A percentile compares a stretch with the other conserved stretches of the same genome.
These are phyloP conservation scores for Cavenderia fasciculata DNA, from an alignment of 78 protist species.

Conservation along the genomic window DNA sequence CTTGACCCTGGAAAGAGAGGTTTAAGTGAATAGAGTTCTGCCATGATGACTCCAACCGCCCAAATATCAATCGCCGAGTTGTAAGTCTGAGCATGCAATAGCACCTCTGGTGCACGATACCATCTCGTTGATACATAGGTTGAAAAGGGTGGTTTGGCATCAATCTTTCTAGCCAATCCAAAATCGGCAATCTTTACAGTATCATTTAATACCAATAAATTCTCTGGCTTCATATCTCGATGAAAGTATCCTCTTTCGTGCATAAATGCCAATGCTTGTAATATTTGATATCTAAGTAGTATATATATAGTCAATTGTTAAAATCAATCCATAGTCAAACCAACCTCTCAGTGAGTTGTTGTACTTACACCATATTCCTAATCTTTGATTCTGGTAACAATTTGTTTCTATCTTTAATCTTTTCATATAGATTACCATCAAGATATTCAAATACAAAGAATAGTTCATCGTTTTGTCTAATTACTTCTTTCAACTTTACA, in stretches of 20 bases:
- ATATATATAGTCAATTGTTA: neutral
- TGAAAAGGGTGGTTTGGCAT: conserved; percentile 96
- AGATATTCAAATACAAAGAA: conserved; percentile 96
- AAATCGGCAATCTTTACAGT: conserved; percentile 97
- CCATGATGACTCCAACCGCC: conserved; percentile 94
- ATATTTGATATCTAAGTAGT: conserved; percentile 81
- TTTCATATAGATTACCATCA: conserved; percentile 91
- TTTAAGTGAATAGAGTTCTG: conserved; percentile 93
- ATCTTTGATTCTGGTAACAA: conserved; percentile 83
- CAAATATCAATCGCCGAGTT: conserved; percentile 68
- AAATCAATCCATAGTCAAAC: neutral
- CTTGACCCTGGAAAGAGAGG: conserved; percentile 96
- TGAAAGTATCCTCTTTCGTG: conserved; percentile 90
- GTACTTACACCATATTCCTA: conserved; percentile 71
- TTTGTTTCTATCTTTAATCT: conserved; percentile 85
- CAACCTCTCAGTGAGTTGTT: neutral
- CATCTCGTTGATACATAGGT: conserved; percentile 98
- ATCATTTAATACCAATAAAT: conserved; percentile 81
- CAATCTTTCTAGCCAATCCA: conserved; percentile 97
- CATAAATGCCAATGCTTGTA: conserved; percentile 94
- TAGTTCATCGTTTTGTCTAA: conserved; percentile 94
- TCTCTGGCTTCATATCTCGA: conserved; percentile 98
- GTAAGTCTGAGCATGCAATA: conserved; percentile 73
- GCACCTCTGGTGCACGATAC: conserved; percentile 98
- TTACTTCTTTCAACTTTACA: conserved; percentile 96